phyloP scores from a whole-genome alignment of 2,329 filamentous ascomycete genomes.

The Sarocladium kiliense region DNA sequence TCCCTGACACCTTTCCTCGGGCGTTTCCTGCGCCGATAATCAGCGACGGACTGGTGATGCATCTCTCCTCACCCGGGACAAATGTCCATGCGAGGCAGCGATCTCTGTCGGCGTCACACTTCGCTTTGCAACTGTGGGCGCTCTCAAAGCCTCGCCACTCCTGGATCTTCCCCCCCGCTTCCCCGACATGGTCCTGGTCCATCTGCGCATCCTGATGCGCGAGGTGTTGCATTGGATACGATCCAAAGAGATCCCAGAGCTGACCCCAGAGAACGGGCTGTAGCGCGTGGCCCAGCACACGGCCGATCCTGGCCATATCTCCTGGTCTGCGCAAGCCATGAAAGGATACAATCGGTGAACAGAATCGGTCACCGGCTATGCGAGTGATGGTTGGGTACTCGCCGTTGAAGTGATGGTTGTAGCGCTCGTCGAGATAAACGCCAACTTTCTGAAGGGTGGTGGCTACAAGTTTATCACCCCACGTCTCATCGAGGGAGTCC shows the following conservation, averaged over 20 bases:
- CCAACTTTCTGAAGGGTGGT: slow-evolving; percentile 48
- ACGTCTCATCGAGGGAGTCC: slow-evolving; percentile 45
- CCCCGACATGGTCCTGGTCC: slow-evolving; percentile 46
- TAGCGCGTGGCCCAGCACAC: slow-evolving; percentile 30
- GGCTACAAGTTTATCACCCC: slow-evolving; percentile 50
- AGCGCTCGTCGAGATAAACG: slow-evolving; percentile 50
- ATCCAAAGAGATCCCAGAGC: slow-evolving; percentile 43
- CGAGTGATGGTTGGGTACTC: slow-evolving; percentile 44
- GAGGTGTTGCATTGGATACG: slow-evolving; percentile 32
- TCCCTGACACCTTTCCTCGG: slow-evolving; percentile 23
- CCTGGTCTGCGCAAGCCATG: slow-evolving; percentile 41
- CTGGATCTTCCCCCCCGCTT: slow-evolving; percentile 35
- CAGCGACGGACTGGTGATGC: slow-evolving; percentile 45
- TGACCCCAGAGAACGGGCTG: slow-evolving; percentile 44
- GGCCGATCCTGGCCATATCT: slow-evolving; percentile 40
- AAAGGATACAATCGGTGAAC: slow-evolving; percentile 49
- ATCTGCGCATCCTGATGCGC: slow-evolving; percentile 28
- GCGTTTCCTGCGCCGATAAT: slow-evolving; percentile 33
- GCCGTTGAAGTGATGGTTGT: slow-evolving; percentile 51
- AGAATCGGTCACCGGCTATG: slow-evolving; percentile 45
- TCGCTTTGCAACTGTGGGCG: slow-evolving; percentile 36
- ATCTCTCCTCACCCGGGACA: slow-evolving; percentile 32
- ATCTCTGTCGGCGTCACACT: slow-evolving; percentile 33
- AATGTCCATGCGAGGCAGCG: slow-evolving; percentile 49
- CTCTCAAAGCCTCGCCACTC: slow-evolving; percentile 30